These are phyloP conservation scores for Ustilago loliicola DNA, from an alignment of 1,284 basidiomycete species.

Conservation along the genomic window DNA sequence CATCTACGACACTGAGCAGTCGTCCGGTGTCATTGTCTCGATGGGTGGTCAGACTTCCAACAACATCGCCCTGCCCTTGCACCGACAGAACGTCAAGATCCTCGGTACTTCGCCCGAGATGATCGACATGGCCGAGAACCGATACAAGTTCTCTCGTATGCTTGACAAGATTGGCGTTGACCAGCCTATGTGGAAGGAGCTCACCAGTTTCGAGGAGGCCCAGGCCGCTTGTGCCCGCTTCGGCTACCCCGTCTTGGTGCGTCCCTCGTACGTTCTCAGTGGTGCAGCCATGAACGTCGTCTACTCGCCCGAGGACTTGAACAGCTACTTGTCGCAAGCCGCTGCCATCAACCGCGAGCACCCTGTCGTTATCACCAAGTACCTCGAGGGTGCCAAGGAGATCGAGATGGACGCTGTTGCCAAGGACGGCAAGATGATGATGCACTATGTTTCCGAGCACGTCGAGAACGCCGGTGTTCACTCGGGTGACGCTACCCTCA, in stretches of 20 bases:
- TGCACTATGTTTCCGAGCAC: constrained; percentile 99
- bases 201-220: constrained; percentile 91
- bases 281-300: constrained; percentile 99
- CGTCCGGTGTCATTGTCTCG: constrained; percentile 91
- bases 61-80: constrained; percentile 93
- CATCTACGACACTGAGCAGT: constrained; percentile 92
- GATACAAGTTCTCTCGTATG: constrained; percentile 99
- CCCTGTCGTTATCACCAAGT: constrained; percentile 98
- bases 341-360: constrained; percentile 96
- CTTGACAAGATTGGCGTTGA: constrained; percentile 97
- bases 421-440: constrained; percentile 95
- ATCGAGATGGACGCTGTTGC: constrained; percentile 99
- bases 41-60: constrained; percentile 99
- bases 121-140: constrained; percentile 99
- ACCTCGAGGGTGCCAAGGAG: constrained; percentile 99
- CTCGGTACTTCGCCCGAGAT: constrained; percentile 98
- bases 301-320: constrained; percentile 89
- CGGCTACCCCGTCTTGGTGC: constrained; percentile 93
- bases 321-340: constrained; percentile 93
- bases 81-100: constrained; percentile 96
- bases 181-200: constrained; percentile 96
- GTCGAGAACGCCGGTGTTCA: constrained; percentile 99
- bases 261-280: constrained; percentile 97
- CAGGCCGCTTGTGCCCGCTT: constrained; percentile 71
- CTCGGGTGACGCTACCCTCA: constrained; percentile 96